Evolutionary conservation across 2,329 filamentous ascomycete species (phyloP).

Genomic region (Exophiala sideris): DNA sequence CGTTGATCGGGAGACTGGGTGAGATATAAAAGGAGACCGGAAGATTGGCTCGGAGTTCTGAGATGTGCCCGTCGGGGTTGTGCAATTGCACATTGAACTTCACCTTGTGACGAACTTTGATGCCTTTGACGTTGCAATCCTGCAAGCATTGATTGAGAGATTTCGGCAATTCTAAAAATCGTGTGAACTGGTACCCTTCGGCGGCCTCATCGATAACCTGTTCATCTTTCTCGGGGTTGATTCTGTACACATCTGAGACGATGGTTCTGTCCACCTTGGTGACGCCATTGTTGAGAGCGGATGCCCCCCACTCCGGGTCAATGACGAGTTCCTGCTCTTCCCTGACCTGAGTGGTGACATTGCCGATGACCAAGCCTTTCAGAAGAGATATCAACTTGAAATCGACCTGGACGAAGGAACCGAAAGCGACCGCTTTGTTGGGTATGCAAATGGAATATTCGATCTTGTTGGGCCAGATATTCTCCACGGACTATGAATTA

Average conservation of each 20-base stretch:
- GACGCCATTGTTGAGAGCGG: slow-evolving; percentile 32
- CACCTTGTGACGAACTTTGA: slow-evolving; percentile 90
- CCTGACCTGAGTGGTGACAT: slow-evolving; percentile 73
- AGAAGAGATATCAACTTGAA: slow-evolving; percentile 84
- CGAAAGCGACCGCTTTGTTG: slow-evolving; percentile 91
- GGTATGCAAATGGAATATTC: slow-evolving; percentile 93
- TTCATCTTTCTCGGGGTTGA: slow-evolving; percentile 62
- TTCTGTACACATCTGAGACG: slow-evolving; percentile 63
- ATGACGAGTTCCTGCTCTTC: slow-evolving; percentile 69
- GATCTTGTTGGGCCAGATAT: slow-evolving; percentile 96
- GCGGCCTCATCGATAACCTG: slow-evolving; percentile 54
- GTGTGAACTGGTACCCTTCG: slow-evolving; percentile 60
- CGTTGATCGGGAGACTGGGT: slow-evolving; percentile 83
- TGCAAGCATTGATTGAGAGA: slow-evolving; percentile 80
- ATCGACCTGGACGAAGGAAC: slow-evolving; percentile 77
- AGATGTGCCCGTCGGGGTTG: slow-evolving; percentile 92
- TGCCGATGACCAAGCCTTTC: slow-evolving; percentile 83
- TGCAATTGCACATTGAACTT: slow-evolving; percentile 86
- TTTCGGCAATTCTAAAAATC: slow-evolving; percentile 68
- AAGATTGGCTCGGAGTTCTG: slow-evolving; percentile 77
- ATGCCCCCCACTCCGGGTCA: slow-evolving; percentile 44
- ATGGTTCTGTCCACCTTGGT: slow-evolving; percentile 63
- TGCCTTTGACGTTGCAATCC: slow-evolving; percentile 81
- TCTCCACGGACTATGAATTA: slow-evolving; percentile 67
- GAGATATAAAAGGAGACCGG: slow-evolving; percentile 94